Conservation (phyloP, 331 rosid species). For the Rosa hybrid region DNA sequence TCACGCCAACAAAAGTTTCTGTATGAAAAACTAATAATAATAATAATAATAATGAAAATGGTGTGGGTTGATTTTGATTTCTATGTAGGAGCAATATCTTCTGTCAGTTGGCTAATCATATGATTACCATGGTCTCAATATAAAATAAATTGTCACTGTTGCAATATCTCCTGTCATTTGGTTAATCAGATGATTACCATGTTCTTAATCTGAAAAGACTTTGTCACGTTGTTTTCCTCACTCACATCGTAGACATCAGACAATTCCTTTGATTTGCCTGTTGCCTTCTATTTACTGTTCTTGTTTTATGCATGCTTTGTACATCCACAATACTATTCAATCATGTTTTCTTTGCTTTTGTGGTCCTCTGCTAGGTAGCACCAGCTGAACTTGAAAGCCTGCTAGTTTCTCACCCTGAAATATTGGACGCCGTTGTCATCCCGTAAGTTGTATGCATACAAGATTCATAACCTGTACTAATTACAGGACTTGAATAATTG, state of each 20-base stretch:
- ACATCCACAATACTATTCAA: neutral
- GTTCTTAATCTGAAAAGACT: neutral
- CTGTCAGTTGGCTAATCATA: neutral
- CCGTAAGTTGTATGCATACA: slow-evolving; percentile 53
- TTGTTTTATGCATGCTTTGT: neutral
- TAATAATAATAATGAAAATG: neutral
- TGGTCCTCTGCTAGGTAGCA: slow-evolving; percentile 58
- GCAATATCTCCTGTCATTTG: neutral
- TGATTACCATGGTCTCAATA: neutral
- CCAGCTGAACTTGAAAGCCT: slow-evolving; percentile 93
- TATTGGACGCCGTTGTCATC: slow-evolving; percentile 87
- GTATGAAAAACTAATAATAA: neutral
- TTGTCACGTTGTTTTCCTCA: neutral
- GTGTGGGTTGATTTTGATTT: neutral
- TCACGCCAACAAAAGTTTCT: too few relatives aligned
- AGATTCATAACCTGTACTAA: neutral
- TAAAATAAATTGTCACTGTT: neutral
- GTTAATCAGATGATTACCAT: neutral
- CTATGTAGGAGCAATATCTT: neutral
- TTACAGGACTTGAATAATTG: neutral
- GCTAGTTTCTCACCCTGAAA: slow-evolving; percentile 83
- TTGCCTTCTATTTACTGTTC: neutral
- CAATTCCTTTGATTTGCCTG: neutral
- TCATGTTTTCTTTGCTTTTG: neutral
- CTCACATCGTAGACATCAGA: neutral